A percentile compares a stretch with the other conserved stretches of the same genome.
Conservation (phyloP, 2,329 filamentous ascomycete genomes). For the Aureobasidium zeae region DNA sequence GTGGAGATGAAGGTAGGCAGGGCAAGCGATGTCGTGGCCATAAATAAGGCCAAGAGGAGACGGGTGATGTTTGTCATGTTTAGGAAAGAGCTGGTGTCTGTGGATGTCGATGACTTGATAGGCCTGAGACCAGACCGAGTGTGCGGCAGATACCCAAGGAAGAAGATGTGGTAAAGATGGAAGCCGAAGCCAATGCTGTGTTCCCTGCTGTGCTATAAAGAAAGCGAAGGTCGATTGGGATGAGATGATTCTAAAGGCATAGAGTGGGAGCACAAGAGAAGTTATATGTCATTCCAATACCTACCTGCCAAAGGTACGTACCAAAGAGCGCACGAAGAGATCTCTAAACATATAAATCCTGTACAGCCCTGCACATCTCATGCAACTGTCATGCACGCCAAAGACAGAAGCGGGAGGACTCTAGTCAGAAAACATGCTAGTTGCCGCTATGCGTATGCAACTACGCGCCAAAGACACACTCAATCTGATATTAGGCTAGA, state of each 20-base stretch:
- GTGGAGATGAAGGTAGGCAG: neutral
- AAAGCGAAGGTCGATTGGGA: neutral
- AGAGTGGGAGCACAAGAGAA: neutral
- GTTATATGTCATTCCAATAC: conserved; percentile 3
- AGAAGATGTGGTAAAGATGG: neutral
- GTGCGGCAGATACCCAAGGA: neutral
- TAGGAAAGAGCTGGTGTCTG: conserved; percentile 5
- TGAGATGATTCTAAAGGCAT: neutral
- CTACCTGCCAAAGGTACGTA: conserved; percentile 3
- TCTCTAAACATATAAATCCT: conserved; percentile 6
- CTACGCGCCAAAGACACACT: conserved; percentile 4
- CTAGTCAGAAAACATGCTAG: conserved; percentile 1
- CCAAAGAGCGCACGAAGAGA: neutral
- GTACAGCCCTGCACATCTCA: neutral
- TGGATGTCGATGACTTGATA: neutral
- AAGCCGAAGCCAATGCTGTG: conserved; percentile 7
- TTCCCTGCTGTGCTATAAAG: neutral
- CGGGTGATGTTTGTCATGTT: neutral
- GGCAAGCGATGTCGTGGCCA: conserved; percentile 1
- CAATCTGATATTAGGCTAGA: too few species aligned
- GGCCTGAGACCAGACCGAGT: neutral
- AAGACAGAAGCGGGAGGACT: neutral
- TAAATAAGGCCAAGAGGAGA: conserved; percentile 5
- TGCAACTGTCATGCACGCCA: conserved; percentile 13
- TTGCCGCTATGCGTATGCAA: conserved; percentile 8